phyloP scores from a whole-genome alignment of 306 rosid species.

The Ochetophila trinervis region DNA sequence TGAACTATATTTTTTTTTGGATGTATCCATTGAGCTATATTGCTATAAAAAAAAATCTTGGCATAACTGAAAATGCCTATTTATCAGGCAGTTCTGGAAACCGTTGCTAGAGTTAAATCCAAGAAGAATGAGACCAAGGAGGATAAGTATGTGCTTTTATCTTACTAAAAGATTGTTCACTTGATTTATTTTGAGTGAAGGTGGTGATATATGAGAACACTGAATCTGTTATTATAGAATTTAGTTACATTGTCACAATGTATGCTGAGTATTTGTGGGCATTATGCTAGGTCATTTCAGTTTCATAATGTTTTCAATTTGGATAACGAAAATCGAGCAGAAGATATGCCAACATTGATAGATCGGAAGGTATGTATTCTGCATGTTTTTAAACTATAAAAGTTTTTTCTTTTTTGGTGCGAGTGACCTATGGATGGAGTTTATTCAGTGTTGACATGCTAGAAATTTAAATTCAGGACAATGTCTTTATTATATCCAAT shows the following conservation, averaged over 20 bases:
- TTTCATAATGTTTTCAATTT: slow-evolving; percentile 85
- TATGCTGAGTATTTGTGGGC: slow-evolving; percentile 26
- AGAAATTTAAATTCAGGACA: slow-evolving; percentile 56
- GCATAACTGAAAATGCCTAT: slow-evolving; percentile 20
- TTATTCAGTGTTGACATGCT: slow-evolving; percentile 11
- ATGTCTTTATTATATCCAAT: slow-evolving; percentile 87
- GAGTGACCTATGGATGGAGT: background rate
- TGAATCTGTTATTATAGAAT: background rate
- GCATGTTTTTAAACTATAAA: slow-evolving; percentile 15
- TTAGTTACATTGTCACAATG: slow-evolving; percentile 11
- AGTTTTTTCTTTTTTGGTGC: background rate
- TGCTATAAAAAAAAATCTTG: background rate
- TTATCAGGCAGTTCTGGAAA: slow-evolving; percentile 89
- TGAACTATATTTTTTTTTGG: too few species aligned
- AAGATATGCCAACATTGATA: slow-evolving; percentile 88
- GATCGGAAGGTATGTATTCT: slow-evolving; percentile 66
- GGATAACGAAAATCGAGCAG: slow-evolving; percentile 85
- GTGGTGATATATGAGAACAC: slow-evolving; percentile 17
- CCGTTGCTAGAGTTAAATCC: slow-evolving; percentile 89
- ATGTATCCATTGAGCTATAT: background rate
- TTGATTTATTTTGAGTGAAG: slow-evolving; percentile 25
- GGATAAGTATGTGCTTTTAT: slow-evolving; percentile 70
- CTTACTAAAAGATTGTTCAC: slow-evolving; percentile 17
- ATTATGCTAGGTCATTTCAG: slow-evolving; percentile 73
- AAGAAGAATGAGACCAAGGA: slow-evolving; percentile 94